These are phyloP conservation scores for Colletotrichum australisinense DNA, from an alignment of 2,329 filamentous ascomycete species.

Conservation along the genomic window DNA sequence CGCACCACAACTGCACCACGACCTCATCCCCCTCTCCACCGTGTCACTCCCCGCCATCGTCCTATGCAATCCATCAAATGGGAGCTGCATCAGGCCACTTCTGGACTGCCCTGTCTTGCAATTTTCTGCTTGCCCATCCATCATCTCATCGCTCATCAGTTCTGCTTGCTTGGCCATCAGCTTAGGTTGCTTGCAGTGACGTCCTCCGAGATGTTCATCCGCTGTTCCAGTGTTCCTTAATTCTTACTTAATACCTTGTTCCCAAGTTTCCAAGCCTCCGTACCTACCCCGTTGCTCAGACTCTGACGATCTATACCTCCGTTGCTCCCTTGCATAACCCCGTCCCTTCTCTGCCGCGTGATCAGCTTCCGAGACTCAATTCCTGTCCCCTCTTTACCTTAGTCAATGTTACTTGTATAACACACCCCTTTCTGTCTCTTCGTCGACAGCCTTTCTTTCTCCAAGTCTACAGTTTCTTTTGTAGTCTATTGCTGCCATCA, in stretches of 20 bases:
- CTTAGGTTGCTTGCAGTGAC: slow-evolving; percentile 12
- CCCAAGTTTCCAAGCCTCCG: too few relatives aligned
- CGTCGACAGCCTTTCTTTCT: background rate
- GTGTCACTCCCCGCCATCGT: slow-evolving; percentile 31
- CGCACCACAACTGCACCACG: background rate
- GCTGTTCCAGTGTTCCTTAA: background rate
- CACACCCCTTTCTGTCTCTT: background rate
- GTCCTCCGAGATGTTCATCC: slow-evolving; percentile 11
- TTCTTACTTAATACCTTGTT: background rate
- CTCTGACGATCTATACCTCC: slow-evolving; percentile 28
- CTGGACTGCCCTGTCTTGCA: slow-evolving; percentile 11
- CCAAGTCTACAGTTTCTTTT: background rate
- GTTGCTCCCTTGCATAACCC: slow-evolving; percentile 28
- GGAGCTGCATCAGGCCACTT: slow-evolving; percentile 35
- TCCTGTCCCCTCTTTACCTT: background rate
- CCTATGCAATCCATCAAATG: slow-evolving; percentile 25
- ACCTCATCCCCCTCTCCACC: slow-evolving; percentile 11
- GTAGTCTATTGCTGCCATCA: background rate
- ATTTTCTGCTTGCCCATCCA: slow-evolving; percentile 9
- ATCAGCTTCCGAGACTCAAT: slow-evolving; percentile 21
- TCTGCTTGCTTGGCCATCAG: slow-evolving; percentile 1
- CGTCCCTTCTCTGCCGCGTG: slow-evolving; percentile 27
- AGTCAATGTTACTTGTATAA: background rate
- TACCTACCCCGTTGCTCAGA: slow-evolving; percentile 12
- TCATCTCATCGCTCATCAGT: too few relatives aligned